phyloP scores from a whole-genome alignment of 2,329 filamentous ascomycete genomes.

The Drechslera avenae region DNA sequence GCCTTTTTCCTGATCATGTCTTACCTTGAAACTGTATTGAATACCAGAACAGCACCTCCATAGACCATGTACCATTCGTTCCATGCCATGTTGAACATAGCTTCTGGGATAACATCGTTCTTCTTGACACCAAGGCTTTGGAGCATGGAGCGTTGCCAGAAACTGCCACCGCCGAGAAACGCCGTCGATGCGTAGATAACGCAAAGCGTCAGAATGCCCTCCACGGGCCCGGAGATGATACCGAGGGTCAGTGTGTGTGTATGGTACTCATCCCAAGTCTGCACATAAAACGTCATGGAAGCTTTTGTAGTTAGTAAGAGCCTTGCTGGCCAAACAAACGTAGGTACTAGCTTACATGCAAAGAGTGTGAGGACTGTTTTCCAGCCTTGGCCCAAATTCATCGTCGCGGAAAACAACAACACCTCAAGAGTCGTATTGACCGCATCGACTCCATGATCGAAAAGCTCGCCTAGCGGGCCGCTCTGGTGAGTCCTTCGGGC shows the following conservation, averaged over 20 bases:
- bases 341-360: conserved; percentile 62
- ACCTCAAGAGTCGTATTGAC: conserved; percentile 95
- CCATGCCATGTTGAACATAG: conserved; percentile 79
- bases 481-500: conserved; percentile 90
- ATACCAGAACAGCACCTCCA: conserved; percentile 77
- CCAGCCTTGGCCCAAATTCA: conserved; percentile 94
- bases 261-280: conserved; percentile 99
- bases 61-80: conserved; percentile 93
- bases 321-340: background rate
- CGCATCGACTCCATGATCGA: conserved; percentile 95
- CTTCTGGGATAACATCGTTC: conserved; percentile 67
- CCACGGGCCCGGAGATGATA: conserved; percentile 90
- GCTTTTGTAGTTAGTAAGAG: conserved; percentile 53
- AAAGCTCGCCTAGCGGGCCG: conserved; percentile 91
- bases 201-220: conserved; percentile 86
- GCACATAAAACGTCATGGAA: conserved; percentile 94
- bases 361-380: conserved; percentile 83
- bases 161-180: conserved; percentile 82
- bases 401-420: conserved; percentile 85
- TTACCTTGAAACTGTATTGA: conserved; percentile 78
- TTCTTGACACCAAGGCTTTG: conserved; percentile 70
- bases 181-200: conserved; percentile 83
- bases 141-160: conserved; percentile 89
- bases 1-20: conserved; percentile 1
- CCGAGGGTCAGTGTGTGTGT: conserved; percentile 94